Base-by-base conservation (phyloP, 176 grass and related monocot species). In the Eremochloa ophiuroides region DNA sequence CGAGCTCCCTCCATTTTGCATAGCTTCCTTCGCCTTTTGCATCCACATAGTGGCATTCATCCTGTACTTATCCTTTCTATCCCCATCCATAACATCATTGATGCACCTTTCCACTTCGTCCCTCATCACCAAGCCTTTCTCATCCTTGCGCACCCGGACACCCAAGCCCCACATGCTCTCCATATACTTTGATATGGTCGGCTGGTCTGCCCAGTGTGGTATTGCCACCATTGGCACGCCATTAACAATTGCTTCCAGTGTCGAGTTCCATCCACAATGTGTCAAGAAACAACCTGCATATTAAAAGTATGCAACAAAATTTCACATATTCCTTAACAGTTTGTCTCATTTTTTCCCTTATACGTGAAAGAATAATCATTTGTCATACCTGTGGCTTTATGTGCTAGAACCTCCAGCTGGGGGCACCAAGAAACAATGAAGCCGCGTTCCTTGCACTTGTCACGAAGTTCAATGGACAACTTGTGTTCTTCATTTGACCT, bases 211-310 rank as follows among this genome's bases (percentile, higher is more conserved):
- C 76, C 65, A 93, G 1, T 78, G 60, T 8, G 84, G 87, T 61
- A 87, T 41, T 25, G 43, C 67, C 3, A 89, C 77, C 73, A 87
- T 58, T 4, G 87, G 84, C 53, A 88, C 68, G 0, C 61, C 90
- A 0, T 26, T 22, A 26, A 3, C 80, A 12, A 92, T 69, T 7
- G 62, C 86, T 30, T 89, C 86, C 0, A 74, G 8, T 2, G 78
- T 90, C 0, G 87, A 93, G 62, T 93, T 93, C 87, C 91, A 93
- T 4, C 91, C 84, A 1, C 87, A 93, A 0, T 93, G 91, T 6
- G 87, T 87, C 3, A 87, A 64, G 37, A 93, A 90, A 51, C 91
- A 93, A 1, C 82, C 85, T 87, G 4, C 7, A 80, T 13, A 6
- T 28, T 3, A 66, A 39, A 27, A 20, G 0, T 6, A 9, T 6